phyloP scores from a whole-genome alignment of 441 rosid genomes.

The Euphorbia neoarborescens region DNA sequence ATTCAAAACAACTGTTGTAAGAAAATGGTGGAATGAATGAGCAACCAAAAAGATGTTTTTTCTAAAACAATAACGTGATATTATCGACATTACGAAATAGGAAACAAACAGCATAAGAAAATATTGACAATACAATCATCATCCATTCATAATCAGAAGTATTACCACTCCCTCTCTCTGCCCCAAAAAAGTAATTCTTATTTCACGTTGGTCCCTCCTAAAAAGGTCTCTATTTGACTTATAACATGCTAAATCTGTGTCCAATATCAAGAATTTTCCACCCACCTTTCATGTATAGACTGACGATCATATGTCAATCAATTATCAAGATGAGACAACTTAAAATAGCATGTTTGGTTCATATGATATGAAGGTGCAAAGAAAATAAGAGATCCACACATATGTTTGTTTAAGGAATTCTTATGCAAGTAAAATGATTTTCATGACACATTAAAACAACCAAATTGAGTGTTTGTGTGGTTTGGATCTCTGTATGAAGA shows the following conservation, averaged over 20 bases:
- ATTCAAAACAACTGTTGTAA: slow-evolving; percentile 29
- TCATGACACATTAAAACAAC: too few relatives aligned
- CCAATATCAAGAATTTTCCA: neutral
- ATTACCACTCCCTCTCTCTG: neutral
- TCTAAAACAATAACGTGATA: neutral
- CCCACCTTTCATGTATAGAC: neutral
- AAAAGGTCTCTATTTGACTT: neutral
- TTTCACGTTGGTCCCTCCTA: neutral
- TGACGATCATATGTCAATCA: neutral
- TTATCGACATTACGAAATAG: neutral
- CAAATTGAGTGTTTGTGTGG: neutral
- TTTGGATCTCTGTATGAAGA: neutral
- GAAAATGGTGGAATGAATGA: slow-evolving; percentile 22
- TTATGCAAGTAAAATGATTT: too few relatives aligned
- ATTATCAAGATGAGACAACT: neutral
- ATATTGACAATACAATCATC: neutral
- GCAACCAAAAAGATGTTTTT: slow-evolving; percentile 13
- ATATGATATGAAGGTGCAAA: too few relatives aligned
- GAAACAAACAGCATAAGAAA: neutral
- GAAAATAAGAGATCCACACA: too few relatives aligned
- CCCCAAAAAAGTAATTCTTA: neutral
- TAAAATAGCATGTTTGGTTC: too few relatives aligned
- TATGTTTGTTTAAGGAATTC: too few relatives aligned
- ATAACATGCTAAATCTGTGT: neutral
- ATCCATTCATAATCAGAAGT: neutral